Percentiles rank a stretch among this genome's conserved stretches.
Evolutionary conservation across 371 early-diverging fungal genomes (phyloP).

Genomic region (Actinomortierella wolfii): DNA sequence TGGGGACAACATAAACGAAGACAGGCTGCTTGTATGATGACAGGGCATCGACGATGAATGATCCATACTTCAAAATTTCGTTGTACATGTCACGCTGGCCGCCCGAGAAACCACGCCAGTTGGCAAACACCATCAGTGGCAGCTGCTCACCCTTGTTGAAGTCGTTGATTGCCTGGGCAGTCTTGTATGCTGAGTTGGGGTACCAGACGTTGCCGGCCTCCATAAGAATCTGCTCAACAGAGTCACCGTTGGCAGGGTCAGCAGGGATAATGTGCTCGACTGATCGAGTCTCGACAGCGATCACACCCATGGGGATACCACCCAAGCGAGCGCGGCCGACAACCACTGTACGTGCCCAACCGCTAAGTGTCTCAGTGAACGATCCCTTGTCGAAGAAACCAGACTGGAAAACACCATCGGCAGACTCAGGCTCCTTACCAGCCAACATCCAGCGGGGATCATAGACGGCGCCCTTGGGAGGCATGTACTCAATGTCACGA

Average conservation of each 20-base stretch:
- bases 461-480: constrained; percentile 81
- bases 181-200: constrained; percentile 98
- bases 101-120: constrained; percentile 99
- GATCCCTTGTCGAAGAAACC: constrained; percentile 95
- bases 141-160: constrained; percentile 98
- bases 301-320: constrained; percentile 97
- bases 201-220: constrained; percentile 99
- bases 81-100: constrained; percentile 99
- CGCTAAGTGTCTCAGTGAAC: constrained; percentile 81
- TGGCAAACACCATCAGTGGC: constrained; percentile 98
- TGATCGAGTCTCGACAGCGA: constrained; percentile 94
- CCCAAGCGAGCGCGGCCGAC: constrained; percentile 96
- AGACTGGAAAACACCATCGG: constrained; percentile 69
- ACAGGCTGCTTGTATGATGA: constrained; percentile 94
- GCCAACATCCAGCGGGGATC: constrained; percentile 92
- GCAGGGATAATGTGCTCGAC: constrained; percentile 93
- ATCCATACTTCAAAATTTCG: constrained; percentile 96
- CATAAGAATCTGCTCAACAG: constrained; percentile 85
- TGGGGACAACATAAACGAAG: constrained; percentile 95
- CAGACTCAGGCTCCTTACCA: constrained; percentile 75
- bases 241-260: constrained; percentile 91
- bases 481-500: constrained; percentile 76
- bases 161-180: constrained; percentile 97
- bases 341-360: constrained; percentile 80
- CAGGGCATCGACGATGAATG: constrained; percentile 97